phyloP scores from a whole-genome alignment of 2,329 filamentous ascomycete genomes.

The Didymella keratinophila region DNA sequence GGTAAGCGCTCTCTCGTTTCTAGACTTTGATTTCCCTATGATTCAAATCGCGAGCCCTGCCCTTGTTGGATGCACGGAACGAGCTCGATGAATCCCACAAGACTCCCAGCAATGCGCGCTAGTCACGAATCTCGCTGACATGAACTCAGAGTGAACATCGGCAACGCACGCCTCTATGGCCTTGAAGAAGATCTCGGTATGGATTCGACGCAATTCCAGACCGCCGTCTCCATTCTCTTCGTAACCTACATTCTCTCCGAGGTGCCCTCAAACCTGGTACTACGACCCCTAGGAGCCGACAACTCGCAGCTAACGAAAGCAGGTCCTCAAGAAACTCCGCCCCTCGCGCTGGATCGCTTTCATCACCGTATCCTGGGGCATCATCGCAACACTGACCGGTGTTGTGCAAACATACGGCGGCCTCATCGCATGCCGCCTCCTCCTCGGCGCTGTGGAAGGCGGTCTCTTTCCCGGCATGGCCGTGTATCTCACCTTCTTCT shows the following conservation, averaged over 20 bases:
- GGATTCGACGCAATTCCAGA: constrained; percentile 72
- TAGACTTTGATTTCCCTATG: not conserved
- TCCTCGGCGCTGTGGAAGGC: constrained; percentile 74
- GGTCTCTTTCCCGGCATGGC: constrained; percentile 74
- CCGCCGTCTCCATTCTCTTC: constrained; percentile 55
- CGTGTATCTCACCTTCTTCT: constrained; percentile 77
- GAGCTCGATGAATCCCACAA: not conserved
- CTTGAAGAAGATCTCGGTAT: constrained; percentile 70
- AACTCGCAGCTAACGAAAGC: not conserved
- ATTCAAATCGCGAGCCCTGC: not conserved
- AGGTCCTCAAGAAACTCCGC: constrained; percentile 51
- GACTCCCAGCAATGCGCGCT: not conserved
- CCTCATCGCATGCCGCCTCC: constrained; percentile 71
- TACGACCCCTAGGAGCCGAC: not conserved
- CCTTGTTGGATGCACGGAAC: not conserved
- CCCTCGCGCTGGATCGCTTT: constrained; percentile 63
- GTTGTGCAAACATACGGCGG: constrained; percentile 70
- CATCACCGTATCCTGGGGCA: constrained; percentile 66
- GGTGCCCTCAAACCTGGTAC: constrained; percentile 56
- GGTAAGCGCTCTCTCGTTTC: constrained; percentile 54
- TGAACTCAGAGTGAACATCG: constrained; percentile 68
- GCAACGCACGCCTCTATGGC: constrained; percentile 70
- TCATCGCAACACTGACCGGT: constrained; percentile 72
- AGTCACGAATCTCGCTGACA: constrained; percentile 21
- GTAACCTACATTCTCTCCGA: constrained; percentile 57